phyloP scores from a whole-genome alignment of 345 rosid species.

The Populus tremula region DNA sequence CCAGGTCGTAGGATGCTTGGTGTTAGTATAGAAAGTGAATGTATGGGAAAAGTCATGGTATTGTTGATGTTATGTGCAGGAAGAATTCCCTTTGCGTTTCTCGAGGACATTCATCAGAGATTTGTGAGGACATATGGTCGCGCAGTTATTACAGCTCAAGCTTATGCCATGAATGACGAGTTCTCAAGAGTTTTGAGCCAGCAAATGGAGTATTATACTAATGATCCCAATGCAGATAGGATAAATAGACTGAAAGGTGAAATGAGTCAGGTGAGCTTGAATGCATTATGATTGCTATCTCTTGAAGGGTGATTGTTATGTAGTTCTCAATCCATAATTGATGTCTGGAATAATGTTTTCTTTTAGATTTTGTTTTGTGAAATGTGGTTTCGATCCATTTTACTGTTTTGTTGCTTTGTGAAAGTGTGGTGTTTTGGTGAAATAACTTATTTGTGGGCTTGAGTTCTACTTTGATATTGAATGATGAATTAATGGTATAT shows the following conservation, averaged over 20 bases:
- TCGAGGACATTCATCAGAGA: conserved; percentile 92
- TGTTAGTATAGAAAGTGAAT: not conserved
- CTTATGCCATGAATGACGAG: conserved; percentile 93
- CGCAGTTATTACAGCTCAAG: conserved; percentile 74
- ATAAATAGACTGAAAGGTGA: conserved; percentile 87
- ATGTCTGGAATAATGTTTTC: not conserved
- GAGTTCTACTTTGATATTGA: not conserved
- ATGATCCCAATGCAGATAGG: conserved; percentile 86
- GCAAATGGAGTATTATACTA: conserved; percentile 83
- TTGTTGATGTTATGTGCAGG: conserved; percentile 34
- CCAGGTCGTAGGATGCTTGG: not conserved
- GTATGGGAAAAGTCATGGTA: not conserved
- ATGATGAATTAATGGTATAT: not conserved
- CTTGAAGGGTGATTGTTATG: not conserved
- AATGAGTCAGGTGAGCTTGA: conserved; percentile 72
- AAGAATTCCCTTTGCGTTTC: conserved; percentile 84
- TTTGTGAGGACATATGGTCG: conserved; percentile 71
- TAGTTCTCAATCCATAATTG: not conserved
- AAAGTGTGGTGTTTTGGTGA: not conserved
- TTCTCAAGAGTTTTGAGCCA: conserved; percentile 92
- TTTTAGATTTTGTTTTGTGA: not conserved
- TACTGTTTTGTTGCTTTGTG: not conserved
- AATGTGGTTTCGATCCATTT: not conserved
- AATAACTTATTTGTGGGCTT: not conserved
- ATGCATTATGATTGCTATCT: not conserved